A percentile compares a stretch with the other conserved stretches of the same genome.
These are phyloP conservation scores for Immersiella caudata DNA, from an alignment of 495 filamentous ascomycete species.

Conservation along the genomic window DNA sequence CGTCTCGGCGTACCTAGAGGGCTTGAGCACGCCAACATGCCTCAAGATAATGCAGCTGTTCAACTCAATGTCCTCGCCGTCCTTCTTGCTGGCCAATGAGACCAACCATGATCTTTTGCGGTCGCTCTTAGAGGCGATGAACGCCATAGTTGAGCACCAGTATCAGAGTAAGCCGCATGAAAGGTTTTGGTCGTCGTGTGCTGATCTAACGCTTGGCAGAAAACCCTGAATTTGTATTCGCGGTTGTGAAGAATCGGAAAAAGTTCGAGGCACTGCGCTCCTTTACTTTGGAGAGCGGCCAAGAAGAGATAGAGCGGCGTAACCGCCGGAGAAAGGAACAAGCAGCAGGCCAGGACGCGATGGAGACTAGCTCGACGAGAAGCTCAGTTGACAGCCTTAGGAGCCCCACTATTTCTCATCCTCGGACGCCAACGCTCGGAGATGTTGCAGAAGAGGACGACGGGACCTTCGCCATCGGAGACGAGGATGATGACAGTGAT, in stretches of 20 bases:
- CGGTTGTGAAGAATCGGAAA: conserved; percentile 76
- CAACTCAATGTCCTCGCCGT: conserved; percentile 90
- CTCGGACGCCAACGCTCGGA: conserved; percentile 64
- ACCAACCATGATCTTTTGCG: conserved; percentile 81
- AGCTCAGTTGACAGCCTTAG: conserved; percentile 73
- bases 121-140: conserved; percentile 87
- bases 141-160: conserved; percentile 89
- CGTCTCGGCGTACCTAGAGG: conserved; percentile 78
- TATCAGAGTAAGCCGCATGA: conserved; percentile 64
- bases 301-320: conserved; percentile 86
- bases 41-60: conserved; percentile 87
- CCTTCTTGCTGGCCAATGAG: conserved; percentile 94
- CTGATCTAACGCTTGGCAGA: conserved; percentile 52
- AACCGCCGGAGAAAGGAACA: conserved; percentile 74
- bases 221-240: conserved; percentile 82
- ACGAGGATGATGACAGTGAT: conserved; percentile 84
- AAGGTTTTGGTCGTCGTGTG: neutral
- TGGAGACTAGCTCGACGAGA: conserved; percentile 53
- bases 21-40: conserved; percentile 72
- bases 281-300: conserved; percentile 94
- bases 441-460: conserved; percentile 73
- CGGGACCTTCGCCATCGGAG: conserved; percentile 84
- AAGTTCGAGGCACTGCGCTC: conserved; percentile 85
- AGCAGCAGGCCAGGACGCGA: conserved; percentile 46
- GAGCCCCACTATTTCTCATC: conserved; percentile 58